Conservation (phyloP, 2,329 filamentous ascomycete genomes). For the Aspergillus sp. region DNA sequence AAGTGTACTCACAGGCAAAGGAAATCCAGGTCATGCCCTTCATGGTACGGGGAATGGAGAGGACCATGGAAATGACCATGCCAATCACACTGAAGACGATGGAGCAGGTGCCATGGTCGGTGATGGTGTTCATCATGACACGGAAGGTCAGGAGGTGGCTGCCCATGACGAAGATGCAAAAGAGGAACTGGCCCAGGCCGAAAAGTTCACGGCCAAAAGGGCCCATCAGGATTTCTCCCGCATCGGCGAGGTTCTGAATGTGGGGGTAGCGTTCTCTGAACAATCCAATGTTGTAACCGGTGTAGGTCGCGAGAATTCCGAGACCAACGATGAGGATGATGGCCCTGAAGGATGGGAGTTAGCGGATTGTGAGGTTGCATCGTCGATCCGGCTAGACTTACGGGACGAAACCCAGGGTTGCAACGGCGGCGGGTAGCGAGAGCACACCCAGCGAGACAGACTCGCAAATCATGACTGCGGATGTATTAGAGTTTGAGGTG, state of each 20-base stretch:
- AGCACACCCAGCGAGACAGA: conserved; percentile 59
- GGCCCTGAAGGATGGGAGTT: conserved; percentile 37
- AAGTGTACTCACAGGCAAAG: conserved; percentile 50
- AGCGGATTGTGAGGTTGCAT: neutral
- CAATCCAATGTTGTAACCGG: conserved; percentile 60
- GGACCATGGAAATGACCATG: conserved; percentile 58
- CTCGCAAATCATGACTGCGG: conserved; percentile 56
- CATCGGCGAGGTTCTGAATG: conserved; percentile 68
- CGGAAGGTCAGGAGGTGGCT: conserved; percentile 71
- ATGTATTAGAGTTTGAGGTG: neutral
- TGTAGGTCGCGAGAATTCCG: conserved; percentile 59
- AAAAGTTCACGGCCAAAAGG: conserved; percentile 63
- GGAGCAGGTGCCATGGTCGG: conserved; percentile 62
- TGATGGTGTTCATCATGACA: conserved; percentile 68
- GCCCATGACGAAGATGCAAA: conserved; percentile 69
- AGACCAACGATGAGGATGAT: conserved; percentile 57
- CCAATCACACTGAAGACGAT: conserved; percentile 65
- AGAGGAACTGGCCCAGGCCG: conserved; percentile 62
- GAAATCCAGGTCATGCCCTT: conserved; percentile 64
- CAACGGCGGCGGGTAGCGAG: conserved; percentile 55
- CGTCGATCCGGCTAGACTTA: conserved; percentile 24
- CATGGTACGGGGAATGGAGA: conserved; percentile 64
- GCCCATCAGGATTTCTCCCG: conserved; percentile 64
- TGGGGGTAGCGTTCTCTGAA: conserved; percentile 60
- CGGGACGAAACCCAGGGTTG: conserved; percentile 55